These are phyloP conservation scores for Termitomyces sp. DNA, from an alignment of 768 basidiomycete genomes.

Conservation along the genomic window DNA sequence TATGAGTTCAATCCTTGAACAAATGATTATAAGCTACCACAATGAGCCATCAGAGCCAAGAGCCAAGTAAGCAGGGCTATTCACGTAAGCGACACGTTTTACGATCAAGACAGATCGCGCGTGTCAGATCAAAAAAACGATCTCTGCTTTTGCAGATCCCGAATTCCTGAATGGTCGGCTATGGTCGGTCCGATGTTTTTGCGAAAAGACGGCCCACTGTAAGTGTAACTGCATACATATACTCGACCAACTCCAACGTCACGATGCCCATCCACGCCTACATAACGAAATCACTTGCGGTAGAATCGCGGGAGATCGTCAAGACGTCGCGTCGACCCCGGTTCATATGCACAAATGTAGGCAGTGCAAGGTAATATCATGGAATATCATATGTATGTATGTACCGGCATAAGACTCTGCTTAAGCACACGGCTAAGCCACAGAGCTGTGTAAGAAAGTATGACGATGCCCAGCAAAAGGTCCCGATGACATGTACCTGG, in stretches of 20 bases:
- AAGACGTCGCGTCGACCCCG: not conserved
- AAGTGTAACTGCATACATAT: not conserved
- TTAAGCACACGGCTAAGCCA: not conserved
- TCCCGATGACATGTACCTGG: conserved; percentile 1
- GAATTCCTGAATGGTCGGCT: not conserved
- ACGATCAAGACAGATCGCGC: not conserved
- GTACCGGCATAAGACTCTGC: not conserved
- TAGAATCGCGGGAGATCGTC: not conserved
- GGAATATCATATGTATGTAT: not conserved
- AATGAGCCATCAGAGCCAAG: not conserved
- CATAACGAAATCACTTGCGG: not conserved
- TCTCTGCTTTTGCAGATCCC: not conserved
- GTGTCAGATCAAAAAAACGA: not conserved
- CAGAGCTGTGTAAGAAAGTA: not conserved
- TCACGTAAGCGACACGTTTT: not conserved
- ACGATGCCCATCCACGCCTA: not conserved
- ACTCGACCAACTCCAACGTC: not conserved
- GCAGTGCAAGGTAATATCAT: not conserved
- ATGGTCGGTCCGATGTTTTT: not conserved
- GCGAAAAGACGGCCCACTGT: not conserved
- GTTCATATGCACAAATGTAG: not conserved
- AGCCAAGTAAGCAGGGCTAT: not conserved
- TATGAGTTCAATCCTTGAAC: too few species aligned
- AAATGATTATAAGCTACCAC: not conserved
- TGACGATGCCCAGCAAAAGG: conserved; percentile 5